Conservation (phyloP, 108 stramenopile species). For the Schizochytrium sp. region DNA sequence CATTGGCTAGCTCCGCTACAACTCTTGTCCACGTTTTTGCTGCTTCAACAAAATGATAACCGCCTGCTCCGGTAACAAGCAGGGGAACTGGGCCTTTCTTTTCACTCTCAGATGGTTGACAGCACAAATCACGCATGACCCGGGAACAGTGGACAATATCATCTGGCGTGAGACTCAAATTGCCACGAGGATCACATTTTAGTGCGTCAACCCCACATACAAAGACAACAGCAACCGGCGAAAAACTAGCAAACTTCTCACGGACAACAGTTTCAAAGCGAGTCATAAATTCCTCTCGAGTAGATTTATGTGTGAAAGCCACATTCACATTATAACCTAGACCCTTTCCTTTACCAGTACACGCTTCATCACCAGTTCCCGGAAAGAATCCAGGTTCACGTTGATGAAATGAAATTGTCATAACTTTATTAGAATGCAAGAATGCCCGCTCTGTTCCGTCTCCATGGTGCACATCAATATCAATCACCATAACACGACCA, state of each 20-base stretch:
- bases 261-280: not conserved
- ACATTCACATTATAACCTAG: not conserved
- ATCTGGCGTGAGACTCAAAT: not conserved
- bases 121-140: not conserved
- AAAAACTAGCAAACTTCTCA: not conserved
- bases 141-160: conserved; percentile 2
- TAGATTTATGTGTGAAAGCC: not conserved
- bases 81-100: not conserved
- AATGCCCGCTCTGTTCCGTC: conserved; percentile 62
- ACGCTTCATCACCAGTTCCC: not conserved
- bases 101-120: not conserved
- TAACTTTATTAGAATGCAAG: not conserved
- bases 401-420: conserved; percentile 11
- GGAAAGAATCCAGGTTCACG: conserved; percentile 56
- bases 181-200: conserved; percentile 10
- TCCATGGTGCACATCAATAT: conserved; percentile 64
- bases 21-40: conserved; percentile 56
- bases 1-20: conserved; percentile 3
- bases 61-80: conserved; percentile 45
- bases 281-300: not conserved
- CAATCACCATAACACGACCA: conserved; percentile 44
- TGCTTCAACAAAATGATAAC: conserved; percentile 12
- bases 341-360: conserved; percentile 17
- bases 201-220: conserved; percentile 44
- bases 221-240: not conserved